Conservation (phyloP, 1,284 basidiomycete genomes). For the Trichosporon asahii region DNA sequence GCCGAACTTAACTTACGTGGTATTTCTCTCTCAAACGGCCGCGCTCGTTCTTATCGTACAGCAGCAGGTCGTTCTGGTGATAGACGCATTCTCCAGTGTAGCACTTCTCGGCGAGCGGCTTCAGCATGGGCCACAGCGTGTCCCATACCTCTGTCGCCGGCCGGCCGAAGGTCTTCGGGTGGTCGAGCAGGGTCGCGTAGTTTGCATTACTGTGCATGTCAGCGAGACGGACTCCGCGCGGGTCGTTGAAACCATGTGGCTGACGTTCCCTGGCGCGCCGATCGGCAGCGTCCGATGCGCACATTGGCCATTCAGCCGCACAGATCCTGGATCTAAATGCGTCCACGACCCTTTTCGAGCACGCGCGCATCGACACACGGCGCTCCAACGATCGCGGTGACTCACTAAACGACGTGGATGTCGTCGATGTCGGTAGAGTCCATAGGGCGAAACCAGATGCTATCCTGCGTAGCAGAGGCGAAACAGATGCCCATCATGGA, state of each 20-base stretch:
- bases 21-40: slow-evolving; percentile 35
- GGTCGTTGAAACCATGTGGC: not conserved
- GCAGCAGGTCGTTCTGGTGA: slow-evolving; percentile 34
- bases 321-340: not conserved
- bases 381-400: not conserved
- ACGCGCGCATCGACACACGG: not conserved
- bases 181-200: slow-evolving; percentile 32
- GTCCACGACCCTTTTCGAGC: too few relatives aligned
- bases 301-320: not conserved
- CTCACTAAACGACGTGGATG: slow-evolving; percentile 34
- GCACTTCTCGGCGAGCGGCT: slow-evolving; percentile 23
- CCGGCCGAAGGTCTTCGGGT: slow-evolving; percentile 34
- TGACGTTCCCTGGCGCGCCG: not conserved
- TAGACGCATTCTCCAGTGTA: slow-evolving; percentile 20
- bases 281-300: not conserved
- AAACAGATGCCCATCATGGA: slow-evolving; percentile 35
- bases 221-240: not conserved
- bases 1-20: slow-evolving; percentile 17
- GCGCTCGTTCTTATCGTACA: slow-evolving; percentile 26
- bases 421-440: slow-evolving; percentile 31
- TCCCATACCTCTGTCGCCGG: slow-evolving; percentile 36
- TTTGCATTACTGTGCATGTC: slow-evolving; percentile 31
- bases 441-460: slow-evolving; percentile 23
- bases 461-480: slow-evolving; percentile 21
- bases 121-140: slow-evolving; percentile 29